These are phyloP conservation scores for Pezicula radicicola DNA, from an alignment of 2,329 filamentous ascomycete genomes.

Conservation along the genomic window DNA sequence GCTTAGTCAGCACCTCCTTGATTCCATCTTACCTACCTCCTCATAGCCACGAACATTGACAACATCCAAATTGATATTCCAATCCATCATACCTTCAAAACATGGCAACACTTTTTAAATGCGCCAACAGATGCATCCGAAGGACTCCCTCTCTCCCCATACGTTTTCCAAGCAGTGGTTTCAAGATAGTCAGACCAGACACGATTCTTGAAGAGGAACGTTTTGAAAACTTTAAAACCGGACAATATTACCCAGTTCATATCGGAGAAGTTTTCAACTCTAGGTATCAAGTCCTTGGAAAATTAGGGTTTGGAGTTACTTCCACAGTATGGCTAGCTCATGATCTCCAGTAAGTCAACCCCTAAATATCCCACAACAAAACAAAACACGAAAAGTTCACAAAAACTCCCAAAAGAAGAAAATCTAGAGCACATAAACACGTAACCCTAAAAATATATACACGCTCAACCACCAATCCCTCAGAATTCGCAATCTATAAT, in stretches of 20 bases:
- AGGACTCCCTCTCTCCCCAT: not conserved
- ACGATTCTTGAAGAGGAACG: slow-evolving; percentile 10
- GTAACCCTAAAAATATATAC: slow-evolving; percentile 11
- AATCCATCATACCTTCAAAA: not conserved
- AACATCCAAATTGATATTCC: too few relatives aligned
- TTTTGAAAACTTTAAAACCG: slow-evolving; percentile 7
- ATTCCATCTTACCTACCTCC: too few relatives aligned
- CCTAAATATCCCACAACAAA: not conserved
- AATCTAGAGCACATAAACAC: slow-evolving; percentile 3
- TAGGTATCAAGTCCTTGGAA: slow-evolving; percentile 18
- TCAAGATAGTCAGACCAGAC: not conserved
- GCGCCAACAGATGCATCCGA: not conserved
- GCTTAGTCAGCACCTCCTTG: too few relatives aligned
- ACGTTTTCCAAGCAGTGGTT: not conserved
- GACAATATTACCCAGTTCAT: slow-evolving; percentile 12
- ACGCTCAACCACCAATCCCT: slow-evolving; percentile 1
- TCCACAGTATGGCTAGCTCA: slow-evolving; percentile 16
- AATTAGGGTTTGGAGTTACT: slow-evolving; percentile 13
- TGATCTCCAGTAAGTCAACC: slow-evolving; percentile 12
- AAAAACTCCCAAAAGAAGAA: too few relatives aligned
- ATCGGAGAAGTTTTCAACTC: slow-evolving; percentile 14
- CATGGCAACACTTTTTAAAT: not conserved
- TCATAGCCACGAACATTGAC: too few relatives aligned
- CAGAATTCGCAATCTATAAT: slow-evolving; percentile 40
- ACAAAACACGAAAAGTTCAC: too few relatives aligned